Base-by-base conservation (phyloP, 352 stramenopile species). In the Phytophthora tentaculata region DNA sequence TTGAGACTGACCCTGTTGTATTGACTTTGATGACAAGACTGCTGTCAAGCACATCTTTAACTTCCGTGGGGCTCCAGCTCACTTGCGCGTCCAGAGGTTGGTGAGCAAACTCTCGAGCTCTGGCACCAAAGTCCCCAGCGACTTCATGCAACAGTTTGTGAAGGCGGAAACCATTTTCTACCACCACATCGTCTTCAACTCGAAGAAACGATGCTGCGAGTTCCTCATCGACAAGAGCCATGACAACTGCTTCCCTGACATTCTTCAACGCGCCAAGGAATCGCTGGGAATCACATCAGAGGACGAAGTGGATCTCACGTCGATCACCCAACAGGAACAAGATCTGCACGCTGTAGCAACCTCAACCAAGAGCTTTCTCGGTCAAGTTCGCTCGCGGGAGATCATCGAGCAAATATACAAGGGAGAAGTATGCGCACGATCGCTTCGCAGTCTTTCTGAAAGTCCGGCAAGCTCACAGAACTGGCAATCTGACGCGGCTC, bases 181-280 rank as follows among this genome's bases (percentile, higher is more conserved):
- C 64, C 84, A 94, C 61, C 86, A 94, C 60, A 76, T 91, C 37
- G 56, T 94, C 55, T 94, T 90, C 74, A 89, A 94, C 54, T 56
- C 79, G 2, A 64, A 56, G 24, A 61, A 65, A 23, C 67, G 75
- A 12, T 56, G 53, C 8, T 90, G 83, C 44, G 77, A 88, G 47
- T 83, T 90, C 24, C 73, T 94, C 23, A 64, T 90, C 64, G 73
- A 84, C 43, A 66, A 70, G 4, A 71, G 61, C 17, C 71, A 89
- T 26, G 26, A 23, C 5, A 88, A 88, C 43, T 89, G 80, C 52
- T 81, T 84, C 23, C 37, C 68, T 10, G 84, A 92, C 29, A 74
- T 92, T 44, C 74, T 86, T 10, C 48, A 74, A 44, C 72, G 69
- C 22, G 79, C 73, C 9, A 69, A 69, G 41, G 67, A 64, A 32